Percentiles rank a stretch among this genome's conserved stretches.
phyloP scores from a whole-genome alignment of 768 basidiomycete genomes.

The Lactarius vividus region DNA sequence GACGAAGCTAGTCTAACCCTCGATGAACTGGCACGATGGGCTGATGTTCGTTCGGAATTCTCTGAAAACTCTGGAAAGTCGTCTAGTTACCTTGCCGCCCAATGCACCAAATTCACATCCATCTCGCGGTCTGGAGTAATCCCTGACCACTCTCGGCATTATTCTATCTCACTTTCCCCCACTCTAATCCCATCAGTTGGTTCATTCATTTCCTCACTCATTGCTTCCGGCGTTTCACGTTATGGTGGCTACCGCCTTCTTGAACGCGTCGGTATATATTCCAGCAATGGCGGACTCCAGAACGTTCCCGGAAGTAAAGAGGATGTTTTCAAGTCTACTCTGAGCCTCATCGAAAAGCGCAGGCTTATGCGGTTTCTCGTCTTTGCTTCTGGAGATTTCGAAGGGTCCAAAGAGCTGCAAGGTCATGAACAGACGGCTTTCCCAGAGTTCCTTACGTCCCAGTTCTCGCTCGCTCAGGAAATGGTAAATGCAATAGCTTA shows the following conservation, averaged over 20 bases:
- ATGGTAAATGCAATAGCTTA: conserved; percentile 65
- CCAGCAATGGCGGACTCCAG: conserved; percentile 42
- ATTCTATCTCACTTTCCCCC: conserved; percentile 83
- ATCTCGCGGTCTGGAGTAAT: conserved; percentile 44
- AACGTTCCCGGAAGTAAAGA: conserved; percentile 89
- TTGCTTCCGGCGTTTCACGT: conserved; percentile 79
- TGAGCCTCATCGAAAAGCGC: conserved; percentile 81
- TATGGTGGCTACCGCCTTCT: conserved; percentile 91
- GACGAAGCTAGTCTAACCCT: conserved; percentile 78
- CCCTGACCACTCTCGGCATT: conserved; percentile 65
- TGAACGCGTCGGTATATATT: conserved; percentile 63
- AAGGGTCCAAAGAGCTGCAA: conserved; percentile 55
- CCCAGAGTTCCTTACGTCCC: conserved; percentile 56
- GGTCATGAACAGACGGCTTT: conserved; percentile 58
- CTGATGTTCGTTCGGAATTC: conserved; percentile 39
- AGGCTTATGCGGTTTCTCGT: conserved; percentile 89
- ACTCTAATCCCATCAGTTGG: conserved; percentile 78
- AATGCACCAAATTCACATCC: conserved; percentile 39
- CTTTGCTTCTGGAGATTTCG: conserved; percentile 77
- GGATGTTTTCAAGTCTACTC: conserved; percentile 84
- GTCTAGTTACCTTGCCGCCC: conserved; percentile 31
- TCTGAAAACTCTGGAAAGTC: conserved; percentile 15
- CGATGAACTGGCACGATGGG: conserved; percentile 77
- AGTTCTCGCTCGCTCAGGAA: conserved; percentile 60
- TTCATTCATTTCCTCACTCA: conserved; percentile 70